These are phyloP conservation scores for Hanseniaspora clermontiae DNA, from an alignment of 805 yeast species.

Conservation along the genomic window DNA sequence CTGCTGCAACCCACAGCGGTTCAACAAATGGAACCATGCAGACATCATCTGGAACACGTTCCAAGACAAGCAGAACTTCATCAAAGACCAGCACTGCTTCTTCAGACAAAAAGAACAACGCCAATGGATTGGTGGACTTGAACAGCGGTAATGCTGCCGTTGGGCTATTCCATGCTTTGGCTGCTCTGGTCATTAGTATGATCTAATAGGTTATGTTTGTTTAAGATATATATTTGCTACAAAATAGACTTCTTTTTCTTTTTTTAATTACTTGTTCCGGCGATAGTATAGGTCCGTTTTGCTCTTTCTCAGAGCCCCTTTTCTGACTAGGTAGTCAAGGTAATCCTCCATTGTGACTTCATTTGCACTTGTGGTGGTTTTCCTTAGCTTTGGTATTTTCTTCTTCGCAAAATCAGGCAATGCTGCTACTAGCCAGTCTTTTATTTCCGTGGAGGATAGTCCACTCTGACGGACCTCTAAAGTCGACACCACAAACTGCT, in stretches of 20 bases:
- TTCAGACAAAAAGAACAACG: not conserved
- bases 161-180: not conserved
- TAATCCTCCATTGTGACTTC: not conserved
- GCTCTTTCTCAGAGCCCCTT: not conserved
- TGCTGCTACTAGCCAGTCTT: constrained; percentile 46
- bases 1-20: not conserved
- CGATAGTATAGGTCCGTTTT: not conserved
- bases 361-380: not conserved
- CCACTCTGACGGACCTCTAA: not conserved
- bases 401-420: constrained; percentile 43
- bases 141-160: not conserved
- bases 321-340: not conserved
- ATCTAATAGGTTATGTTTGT: not conserved
- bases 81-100: not conserved
- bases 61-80: no score
- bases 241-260: not conserved
- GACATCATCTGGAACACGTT: not conserved
- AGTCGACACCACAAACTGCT: not conserved
- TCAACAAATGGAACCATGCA: not conserved
- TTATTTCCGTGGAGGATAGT: constrained; percentile 20
- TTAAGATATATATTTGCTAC: not conserved
- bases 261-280: not conserved
- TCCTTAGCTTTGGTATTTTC: constrained; percentile 33
- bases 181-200: not conserved
- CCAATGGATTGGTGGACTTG: not conserved